Evolutionary conservation across 257 asterid species (phyloP).

Genomic region (Forsythia suspensa): DNA sequence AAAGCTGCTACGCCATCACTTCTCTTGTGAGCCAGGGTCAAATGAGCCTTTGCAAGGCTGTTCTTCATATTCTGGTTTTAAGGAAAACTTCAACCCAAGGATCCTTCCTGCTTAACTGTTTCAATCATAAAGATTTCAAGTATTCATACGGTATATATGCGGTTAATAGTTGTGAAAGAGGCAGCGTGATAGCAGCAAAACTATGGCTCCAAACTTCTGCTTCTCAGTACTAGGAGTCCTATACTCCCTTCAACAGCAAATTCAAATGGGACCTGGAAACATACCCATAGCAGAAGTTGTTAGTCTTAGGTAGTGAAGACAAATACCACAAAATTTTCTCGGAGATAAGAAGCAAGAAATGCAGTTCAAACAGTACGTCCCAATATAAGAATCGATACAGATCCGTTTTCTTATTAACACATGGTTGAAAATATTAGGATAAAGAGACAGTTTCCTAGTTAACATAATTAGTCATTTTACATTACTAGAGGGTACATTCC

Average conservation of each 20-base stretch:
- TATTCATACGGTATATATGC: not conserved
- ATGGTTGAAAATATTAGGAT: not conserved
- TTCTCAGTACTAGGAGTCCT: constrained; percentile 57
- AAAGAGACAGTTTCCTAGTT: too few relatives aligned
- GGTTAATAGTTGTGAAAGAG: constrained; percentile 34
- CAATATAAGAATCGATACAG: too few relatives aligned
- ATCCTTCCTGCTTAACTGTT: constrained; percentile 64
- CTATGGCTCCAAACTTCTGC: constrained; percentile 63
- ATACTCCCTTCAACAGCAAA: constrained; percentile 66
- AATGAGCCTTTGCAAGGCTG: constrained; percentile 60
- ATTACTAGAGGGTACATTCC: too few relatives aligned
- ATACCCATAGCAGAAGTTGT: not conserved
- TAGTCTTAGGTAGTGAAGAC: constrained; percentile 1
- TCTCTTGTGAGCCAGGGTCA: constrained; percentile 93
- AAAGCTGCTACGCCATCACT: constrained; percentile 85
- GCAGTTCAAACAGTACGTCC: not conserved
- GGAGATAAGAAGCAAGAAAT: not conserved
- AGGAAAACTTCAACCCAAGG: constrained; percentile 50
- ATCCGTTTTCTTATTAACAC: not conserved
- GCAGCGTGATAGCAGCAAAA: constrained; percentile 79
- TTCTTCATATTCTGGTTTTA: constrained; percentile 49
- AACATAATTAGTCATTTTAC: too few relatives aligned
- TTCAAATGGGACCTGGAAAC: constrained; percentile 75
- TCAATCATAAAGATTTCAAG: constrained; percentile 12
- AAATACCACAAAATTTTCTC: not conserved